Percentiles rank a stretch among this genome's conserved stretches.
Evolutionary conservation across 805 yeast genomes (phyloP).

Genomic region (Candida lessepsii): DNA sequence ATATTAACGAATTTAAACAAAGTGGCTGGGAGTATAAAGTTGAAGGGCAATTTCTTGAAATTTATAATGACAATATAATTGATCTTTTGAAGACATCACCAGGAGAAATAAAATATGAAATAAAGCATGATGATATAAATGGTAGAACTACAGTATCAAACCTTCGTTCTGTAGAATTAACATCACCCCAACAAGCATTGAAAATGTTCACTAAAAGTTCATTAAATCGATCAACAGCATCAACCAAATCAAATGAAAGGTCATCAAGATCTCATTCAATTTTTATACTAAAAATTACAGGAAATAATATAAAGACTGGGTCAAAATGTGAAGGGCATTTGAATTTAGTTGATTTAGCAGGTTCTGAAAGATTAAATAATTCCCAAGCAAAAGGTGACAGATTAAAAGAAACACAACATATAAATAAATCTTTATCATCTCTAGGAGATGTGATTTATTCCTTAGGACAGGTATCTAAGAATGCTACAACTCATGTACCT

Average conservation of each 20-base stretch:
- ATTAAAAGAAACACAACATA: constrained; percentile 81
- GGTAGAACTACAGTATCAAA: constrained; percentile 63
- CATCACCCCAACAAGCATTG: constrained; percentile 48
- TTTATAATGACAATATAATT: constrained; percentile 77
- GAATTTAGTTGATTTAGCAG: constrained; percentile 89
- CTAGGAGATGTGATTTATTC: constrained; percentile 87
- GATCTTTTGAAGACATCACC: constrained; percentile 52
- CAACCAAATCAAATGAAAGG: constrained; percentile 75
- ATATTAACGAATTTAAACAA: constrained; percentile 45
- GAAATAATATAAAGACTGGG: constrained; percentile 50
- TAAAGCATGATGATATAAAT: constrained; percentile 60
- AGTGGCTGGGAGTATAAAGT: constrained; percentile 65
- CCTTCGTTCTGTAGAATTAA: constrained; percentile 48
- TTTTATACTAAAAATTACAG: constrained; percentile 61
- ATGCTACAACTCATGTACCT: constrained; percentile 53
- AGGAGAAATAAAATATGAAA: constrained; percentile 51
- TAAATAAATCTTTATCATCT: constrained; percentile 83
- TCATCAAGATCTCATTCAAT: constrained; percentile 93
- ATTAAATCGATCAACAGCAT: constrained; percentile 69
- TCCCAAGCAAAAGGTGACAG: constrained; percentile 81
- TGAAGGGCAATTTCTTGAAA: constrained; percentile 79
- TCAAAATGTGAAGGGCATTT: constrained; percentile 56
- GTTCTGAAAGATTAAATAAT: constrained; percentile 78
- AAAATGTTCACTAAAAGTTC: constrained; percentile 53
- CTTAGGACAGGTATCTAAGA: constrained; percentile 36